Base-by-base conservation (phyloP, 2,329 filamentous ascomycete species). In the Neurospora sp. region DNA sequence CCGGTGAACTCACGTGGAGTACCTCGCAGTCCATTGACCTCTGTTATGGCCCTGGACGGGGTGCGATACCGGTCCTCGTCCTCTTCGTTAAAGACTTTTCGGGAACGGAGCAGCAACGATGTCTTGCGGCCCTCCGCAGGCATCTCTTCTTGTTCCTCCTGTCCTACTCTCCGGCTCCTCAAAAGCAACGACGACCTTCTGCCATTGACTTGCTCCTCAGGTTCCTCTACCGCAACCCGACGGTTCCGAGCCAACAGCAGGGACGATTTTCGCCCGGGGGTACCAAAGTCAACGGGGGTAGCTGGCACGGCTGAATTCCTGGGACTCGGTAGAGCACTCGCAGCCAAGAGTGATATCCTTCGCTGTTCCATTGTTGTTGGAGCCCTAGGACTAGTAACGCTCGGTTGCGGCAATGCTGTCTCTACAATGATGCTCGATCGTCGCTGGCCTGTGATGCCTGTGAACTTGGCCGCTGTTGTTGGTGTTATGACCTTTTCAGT, bases 21-120 rank as follows among this genome's bases (percentile, higher is more conserved):
- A 70, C 75, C 75, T 72, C 74, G 80, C 71, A 73, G 78, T 75
- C 73, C 76, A 38, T 81, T 83, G 68, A 84, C 81, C 71, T 90
- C 88, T 0, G 87, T 89, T 42, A 81, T 79, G 4, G 87, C 87
- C 33, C 89, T 82, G 4, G 88, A 89, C 1, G 87, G 86, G 2
- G 84, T 82, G n/a, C 85, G 84, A 72, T 85, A 83, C 39, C 82
- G 80, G n/a, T 76, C 71, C 23, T 85, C 84, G 1, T 86, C 84
- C 11, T 85, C 82, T 39, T 84, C 81, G 38, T 82, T 77, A 42
- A 84, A 84, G 13, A 79, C 80, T 43, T 84, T 81, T 66, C 83
- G 82, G 67, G 79, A 79, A 40, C 84, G 73, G n/a, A 85, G 73
- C 66, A 88, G 76, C 62, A 87, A 74, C 28, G 84, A 83, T 8